Base-by-base conservation (phyloP, 306 rosid species). In the Cicer cuneatum region DNA sequence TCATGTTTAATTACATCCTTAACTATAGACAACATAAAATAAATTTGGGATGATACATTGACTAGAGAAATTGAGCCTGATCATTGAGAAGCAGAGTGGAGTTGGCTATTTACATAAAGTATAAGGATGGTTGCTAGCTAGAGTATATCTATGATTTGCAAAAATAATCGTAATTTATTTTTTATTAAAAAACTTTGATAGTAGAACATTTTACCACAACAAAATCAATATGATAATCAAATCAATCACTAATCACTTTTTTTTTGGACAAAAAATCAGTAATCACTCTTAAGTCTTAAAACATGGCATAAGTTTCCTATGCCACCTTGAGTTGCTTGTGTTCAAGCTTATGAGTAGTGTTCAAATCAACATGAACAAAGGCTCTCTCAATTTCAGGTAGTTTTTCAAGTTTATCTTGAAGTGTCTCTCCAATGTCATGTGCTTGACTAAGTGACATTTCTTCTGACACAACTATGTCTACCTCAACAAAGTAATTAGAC, bases 341-440 rank as follows among this genome's bases (percentile, higher is more conserved):
- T 81, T 91, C 93, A 4, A 84, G 90, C 85, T 77, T 89, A 60
- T 89, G 98, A 82, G 90, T 88, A 43, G 75, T 72, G 57, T 93
- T 96, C 43, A 89, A 79, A 66, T 94, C 98, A n/a, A 91, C 88
- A 72, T 94, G 98, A 72, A 94, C 96, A 69, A 94, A 94, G 4
- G 98, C 98, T 78, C 98, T 77, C 24, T 94, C 97, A 60, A 94
- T 87, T 74, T 88, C 92, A 0, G 91, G 90, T 21, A 94, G 76
- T n/a, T 64, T 84, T 71, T 94, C 92, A 43, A 94, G 91, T 89
- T 94, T 94, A 16, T 92, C 87, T 64, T 94, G 96, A 43, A 94
- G 96, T 35, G 95, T 70, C 76, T 94, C 97, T 29, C 97, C 99
- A 37, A 94, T 92, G 45, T 89, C 84, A 75, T 94, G 97, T 5